Conservation (phyloP, 2,329 filamentous ascomycete species). For the Ophiostoma ips region DNA sequence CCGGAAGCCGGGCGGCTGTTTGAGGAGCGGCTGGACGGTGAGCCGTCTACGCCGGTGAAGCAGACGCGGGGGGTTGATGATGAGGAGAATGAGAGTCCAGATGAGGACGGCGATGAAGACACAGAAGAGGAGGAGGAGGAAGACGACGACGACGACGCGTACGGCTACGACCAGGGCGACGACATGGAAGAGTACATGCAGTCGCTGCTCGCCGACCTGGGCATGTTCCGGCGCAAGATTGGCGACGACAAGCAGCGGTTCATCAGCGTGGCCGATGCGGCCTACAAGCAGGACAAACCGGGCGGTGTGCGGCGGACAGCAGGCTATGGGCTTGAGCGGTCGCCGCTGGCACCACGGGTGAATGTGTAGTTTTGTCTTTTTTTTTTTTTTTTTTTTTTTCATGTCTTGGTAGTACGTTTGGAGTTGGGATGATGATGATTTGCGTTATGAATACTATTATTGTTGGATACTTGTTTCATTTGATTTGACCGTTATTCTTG, state of each 20-base stretch:
- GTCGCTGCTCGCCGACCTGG: conserved; percentile 65
- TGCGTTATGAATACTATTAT: too few relatives aligned
- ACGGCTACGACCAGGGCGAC: conserved; percentile 33
- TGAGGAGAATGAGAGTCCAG: conserved; percentile 14
- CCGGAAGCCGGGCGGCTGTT: conserved; percentile 2
- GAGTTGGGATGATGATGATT: too few relatives aligned
- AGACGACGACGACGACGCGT: conserved; percentile 31
- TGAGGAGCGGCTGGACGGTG: conserved; percentile 10
- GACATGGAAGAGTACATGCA: conserved; percentile 78
- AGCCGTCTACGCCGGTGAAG: not conserved
- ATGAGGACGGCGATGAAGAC: not conserved
- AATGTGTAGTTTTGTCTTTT: conserved; percentile 19
- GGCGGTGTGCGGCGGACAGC: too few relatives aligned
- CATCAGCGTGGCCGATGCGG: conserved; percentile 41
- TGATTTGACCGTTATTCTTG: too few relatives aligned
- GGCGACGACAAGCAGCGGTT: conserved; percentile 66
- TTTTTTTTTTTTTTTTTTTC: not conserved
- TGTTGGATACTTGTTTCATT: too few relatives aligned
- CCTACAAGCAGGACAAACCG: conserved; percentile 11
- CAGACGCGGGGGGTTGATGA: conserved; percentile 8
- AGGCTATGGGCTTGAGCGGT: conserved; percentile 25
- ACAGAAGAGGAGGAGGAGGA: conserved; percentile 43
- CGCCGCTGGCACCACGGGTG: conserved; percentile 31
- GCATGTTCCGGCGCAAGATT: conserved; percentile 72
- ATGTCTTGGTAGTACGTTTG: not conserved